phyloP scores from a whole-genome alignment of 306 rosid species.

The Delonix regia region DNA sequence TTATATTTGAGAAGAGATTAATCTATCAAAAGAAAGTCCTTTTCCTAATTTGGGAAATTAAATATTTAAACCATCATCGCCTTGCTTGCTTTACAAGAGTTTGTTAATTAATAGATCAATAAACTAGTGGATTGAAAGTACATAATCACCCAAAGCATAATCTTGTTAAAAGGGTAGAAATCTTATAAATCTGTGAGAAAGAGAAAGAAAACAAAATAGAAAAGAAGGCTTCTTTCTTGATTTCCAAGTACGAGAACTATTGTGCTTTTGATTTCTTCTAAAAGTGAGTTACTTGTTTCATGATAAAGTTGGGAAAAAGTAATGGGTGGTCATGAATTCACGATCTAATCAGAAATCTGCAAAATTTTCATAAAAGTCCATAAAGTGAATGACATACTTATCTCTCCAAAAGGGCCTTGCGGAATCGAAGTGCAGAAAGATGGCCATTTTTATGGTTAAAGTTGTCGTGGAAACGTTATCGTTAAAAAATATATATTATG shows the following conservation, averaged over 20 bases:
- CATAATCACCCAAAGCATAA: slow-evolving; percentile 23
- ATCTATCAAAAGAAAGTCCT: neutral
- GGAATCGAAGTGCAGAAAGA: slow-evolving; percentile 48
- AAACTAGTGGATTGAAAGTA: neutral
- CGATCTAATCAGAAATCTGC: slow-evolving; percentile 40
- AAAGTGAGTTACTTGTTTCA: slow-evolving; percentile 34
- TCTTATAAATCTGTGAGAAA: neutral
- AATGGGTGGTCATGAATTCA: slow-evolving; percentile 17
- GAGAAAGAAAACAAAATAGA: neutral
- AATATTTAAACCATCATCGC: neutral
- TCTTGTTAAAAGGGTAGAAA: neutral
- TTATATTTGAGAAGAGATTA: neutral
- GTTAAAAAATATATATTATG: slow-evolving; percentile 17
- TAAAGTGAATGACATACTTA: slow-evolving; percentile 41
- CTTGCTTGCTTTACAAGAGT: neutral
- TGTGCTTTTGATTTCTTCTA: slow-evolving; percentile 35
- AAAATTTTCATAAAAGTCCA: slow-evolving; percentile 46
- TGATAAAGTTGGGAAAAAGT: slow-evolving; percentile 30
- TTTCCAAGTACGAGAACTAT: slow-evolving; percentile 5
- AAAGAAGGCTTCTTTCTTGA: neutral
- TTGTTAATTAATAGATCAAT: neutral
- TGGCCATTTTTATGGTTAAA: slow-evolving; percentile 37
- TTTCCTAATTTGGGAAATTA: neutral
- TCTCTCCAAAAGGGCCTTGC: slow-evolving; percentile 56
- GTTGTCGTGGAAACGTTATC: slow-evolving; percentile 22